A percentile compares a stretch with the other conserved stretches of the same genome.
Evolutionary conservation across 179 eudicot species (phyloP).

Genomic region (Silene coronaria): DNA sequence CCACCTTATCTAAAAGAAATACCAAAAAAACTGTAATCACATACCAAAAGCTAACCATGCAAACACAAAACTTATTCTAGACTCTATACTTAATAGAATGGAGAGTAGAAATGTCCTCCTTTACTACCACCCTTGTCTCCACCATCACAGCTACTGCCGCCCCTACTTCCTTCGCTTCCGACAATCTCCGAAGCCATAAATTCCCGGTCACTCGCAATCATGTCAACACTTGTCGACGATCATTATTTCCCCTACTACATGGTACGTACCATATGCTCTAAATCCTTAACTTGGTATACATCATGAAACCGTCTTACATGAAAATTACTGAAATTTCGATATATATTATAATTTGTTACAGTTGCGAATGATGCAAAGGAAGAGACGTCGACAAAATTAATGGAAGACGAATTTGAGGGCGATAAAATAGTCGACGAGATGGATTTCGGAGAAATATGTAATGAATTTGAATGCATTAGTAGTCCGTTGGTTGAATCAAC

Average conservation of each 20-base stretch:
- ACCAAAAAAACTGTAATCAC: slow-evolving; percentile 28
- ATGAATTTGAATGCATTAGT: slow-evolving; percentile 92
- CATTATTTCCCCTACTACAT: slow-evolving; percentile 12
- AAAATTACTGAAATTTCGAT: not conserved
- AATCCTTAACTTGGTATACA: too few species aligned
- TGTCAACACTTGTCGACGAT: slow-evolving; percentile 11
- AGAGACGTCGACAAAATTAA: slow-evolving; percentile 28
- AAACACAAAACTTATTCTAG: slow-evolving; percentile 21
- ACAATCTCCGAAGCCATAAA: slow-evolving; percentile 9
- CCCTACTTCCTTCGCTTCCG: slow-evolving; percentile 12
- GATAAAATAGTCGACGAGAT: slow-evolving; percentile 76
- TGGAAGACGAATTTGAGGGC: slow-evolving; percentile 40
- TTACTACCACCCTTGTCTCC: slow-evolving; percentile 16
- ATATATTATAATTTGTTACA: slow-evolving; percentile 18
- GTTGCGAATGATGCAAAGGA: slow-evolving; percentile 56
- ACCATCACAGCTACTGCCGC: slow-evolving; percentile 16
- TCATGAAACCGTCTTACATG: not conserved
- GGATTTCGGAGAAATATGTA: slow-evolving; percentile 88
- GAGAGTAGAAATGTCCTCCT: slow-evolving; percentile 40
- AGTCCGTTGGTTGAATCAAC: slow-evolving; percentile 90
- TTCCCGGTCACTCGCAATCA: slow-evolving; percentile 1
- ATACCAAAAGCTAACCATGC: slow-evolving; percentile 14
- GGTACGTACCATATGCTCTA: slow-evolving; percentile 28
- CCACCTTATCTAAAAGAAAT: slow-evolving; percentile 35
- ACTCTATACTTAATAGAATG: slow-evolving; percentile 26